phyloP scores from a whole-genome alignment of 2,329 filamentous ascomycete species.

The Pestalotiopsis sp. region DNA sequence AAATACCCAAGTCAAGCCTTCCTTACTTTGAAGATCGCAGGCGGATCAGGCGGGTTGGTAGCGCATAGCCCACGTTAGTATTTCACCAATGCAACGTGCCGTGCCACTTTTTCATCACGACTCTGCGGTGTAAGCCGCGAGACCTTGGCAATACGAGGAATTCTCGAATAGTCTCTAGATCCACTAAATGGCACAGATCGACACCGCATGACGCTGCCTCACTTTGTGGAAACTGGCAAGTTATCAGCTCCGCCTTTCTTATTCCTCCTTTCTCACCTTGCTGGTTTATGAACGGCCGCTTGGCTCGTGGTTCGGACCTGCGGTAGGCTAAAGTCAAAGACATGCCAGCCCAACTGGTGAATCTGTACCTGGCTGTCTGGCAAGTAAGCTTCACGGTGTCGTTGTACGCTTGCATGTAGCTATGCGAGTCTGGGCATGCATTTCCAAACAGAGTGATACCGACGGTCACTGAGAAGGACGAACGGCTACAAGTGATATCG shows the following conservation, averaged over 20 bases:
- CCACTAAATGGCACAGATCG: not conserved
- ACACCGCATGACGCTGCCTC: not conserved
- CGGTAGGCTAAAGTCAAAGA: not conserved
- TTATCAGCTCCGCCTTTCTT: not conserved
- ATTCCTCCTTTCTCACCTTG: not conserved
- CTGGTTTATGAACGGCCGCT: not conserved
- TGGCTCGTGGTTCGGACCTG: not conserved
- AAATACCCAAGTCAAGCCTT: not conserved
- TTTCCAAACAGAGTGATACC: too few relatives aligned
- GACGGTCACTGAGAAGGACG: too few relatives aligned
- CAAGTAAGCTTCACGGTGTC: not conserved
- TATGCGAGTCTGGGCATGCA: too few relatives aligned
- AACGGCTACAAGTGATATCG: too few relatives aligned
- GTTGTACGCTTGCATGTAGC: too few relatives aligned
- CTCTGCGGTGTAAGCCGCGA: not conserved
- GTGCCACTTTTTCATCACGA: not conserved
- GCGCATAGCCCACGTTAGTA: not conserved
- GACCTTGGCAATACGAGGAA: not conserved
- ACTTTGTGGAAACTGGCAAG: not conserved
- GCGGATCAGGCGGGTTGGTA: not conserved
- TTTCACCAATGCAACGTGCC: not conserved
- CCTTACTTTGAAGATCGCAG: not conserved
- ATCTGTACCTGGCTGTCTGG: not conserved
- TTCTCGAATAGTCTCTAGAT: not conserved
- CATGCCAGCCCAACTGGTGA: not conserved